Evolutionary conservation across 78 protist species (phyloP).

Genomic region (Dictyostelium intermedium): DNA sequence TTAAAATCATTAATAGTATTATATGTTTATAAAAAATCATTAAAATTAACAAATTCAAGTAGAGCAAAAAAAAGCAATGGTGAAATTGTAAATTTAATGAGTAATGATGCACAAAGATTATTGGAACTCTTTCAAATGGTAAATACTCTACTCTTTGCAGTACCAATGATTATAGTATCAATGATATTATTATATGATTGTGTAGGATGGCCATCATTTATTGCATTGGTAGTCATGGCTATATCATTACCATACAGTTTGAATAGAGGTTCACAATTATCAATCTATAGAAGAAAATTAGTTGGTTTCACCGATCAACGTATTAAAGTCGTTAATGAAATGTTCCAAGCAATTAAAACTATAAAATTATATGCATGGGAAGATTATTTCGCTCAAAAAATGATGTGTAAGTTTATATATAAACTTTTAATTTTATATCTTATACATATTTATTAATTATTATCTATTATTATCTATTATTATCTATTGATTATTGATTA

Average conservation of each 20-base stretch:
- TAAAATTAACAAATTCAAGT: constrained; percentile 24
- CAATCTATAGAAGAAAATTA: background rate
- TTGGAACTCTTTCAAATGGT: constrained; percentile 69
- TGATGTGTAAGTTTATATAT: background rate
- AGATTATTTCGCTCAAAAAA: constrained; percentile 4
- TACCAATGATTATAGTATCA: constrained; percentile 74
- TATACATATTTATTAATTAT: too few relatives aligned
- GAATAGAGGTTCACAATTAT: background rate
- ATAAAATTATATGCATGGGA: constrained; percentile 95
- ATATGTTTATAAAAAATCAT: constrained; percentile 35
- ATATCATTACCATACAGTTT: constrained; percentile 46
- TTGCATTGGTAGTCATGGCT: constrained; percentile 31
- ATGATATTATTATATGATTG: constrained; percentile 37
- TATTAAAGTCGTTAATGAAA: constrained; percentile 81
- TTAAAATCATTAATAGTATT: constrained; percentile 35
- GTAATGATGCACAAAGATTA: constrained; percentile 86
- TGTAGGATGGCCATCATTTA: constrained; percentile 42
- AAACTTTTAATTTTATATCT: background rate
- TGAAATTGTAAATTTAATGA: constrained; percentile 89
- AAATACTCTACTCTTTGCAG: constrained; percentile 78
- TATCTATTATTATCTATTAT: too few relatives aligned
- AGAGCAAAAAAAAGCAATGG: constrained; percentile 70
- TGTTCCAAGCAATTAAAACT: constrained; percentile 82
- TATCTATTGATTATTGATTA: too few relatives aligned
- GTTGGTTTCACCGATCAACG: constrained; percentile 63